Evolutionary conservation across 345 rosid genomes (phyloP).

Genomic region (Eucalyptus marginata): DNA sequence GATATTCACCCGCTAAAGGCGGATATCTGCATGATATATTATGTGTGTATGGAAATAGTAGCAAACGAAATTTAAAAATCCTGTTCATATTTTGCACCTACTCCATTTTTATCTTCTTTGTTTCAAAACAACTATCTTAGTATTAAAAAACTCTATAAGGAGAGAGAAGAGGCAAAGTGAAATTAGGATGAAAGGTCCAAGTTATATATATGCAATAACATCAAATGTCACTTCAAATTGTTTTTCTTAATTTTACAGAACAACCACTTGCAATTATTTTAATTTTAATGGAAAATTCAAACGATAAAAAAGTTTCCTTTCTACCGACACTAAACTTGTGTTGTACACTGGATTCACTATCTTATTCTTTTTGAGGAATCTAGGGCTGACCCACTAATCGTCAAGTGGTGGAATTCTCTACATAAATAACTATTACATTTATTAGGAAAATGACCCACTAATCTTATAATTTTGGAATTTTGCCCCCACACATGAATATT

Average conservation of each 20-base stretch:
- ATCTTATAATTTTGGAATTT: neutral
- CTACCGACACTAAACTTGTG: neutral
- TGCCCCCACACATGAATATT: neutral
- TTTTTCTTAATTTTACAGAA: neutral
- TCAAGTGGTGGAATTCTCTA: neutral
- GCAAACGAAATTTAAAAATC: neutral
- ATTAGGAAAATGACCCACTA: neutral
- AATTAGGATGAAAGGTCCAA: neutral
- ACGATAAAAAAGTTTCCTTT: neutral
- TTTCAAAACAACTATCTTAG: neutral
- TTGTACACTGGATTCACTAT: neutral
- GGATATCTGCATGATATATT: neutral
- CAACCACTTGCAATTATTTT: neutral
- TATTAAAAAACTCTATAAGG: neutral
- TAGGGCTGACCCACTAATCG: neutral
- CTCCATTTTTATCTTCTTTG: neutral
- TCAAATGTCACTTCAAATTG: neutral
- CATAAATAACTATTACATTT: neutral
- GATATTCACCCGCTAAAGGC: too few species aligned
- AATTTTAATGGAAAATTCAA: neutral
- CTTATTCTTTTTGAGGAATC: neutral
- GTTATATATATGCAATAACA: neutral
- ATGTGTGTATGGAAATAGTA: too few species aligned
- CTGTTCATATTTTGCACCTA: neutral
- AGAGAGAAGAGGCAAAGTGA: neutral